These are phyloP conservation scores for Umbelopsis ramanniana DNA, from an alignment of 192 early-diverging fungal species.

Conservation along the genomic window DNA sequence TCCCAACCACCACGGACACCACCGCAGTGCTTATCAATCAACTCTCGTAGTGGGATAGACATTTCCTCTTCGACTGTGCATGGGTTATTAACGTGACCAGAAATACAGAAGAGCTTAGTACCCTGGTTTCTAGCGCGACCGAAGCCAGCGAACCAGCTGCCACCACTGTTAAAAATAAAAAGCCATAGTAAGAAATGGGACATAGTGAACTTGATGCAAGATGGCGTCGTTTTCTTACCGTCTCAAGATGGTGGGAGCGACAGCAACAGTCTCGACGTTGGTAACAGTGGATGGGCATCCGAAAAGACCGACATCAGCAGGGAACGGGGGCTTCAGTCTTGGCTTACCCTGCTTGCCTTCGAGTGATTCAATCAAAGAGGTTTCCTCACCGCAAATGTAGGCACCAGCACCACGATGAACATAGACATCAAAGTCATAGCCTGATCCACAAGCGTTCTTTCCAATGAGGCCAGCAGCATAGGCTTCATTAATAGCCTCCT, in stretches of 20 bases:
- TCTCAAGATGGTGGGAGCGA: conserved; percentile 88
- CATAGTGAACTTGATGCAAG: too few relatives aligned
- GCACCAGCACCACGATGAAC: conserved; percentile 98
- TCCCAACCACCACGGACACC: conserved; percentile 99
- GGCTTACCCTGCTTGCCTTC: conserved; percentile 99
- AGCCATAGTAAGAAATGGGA: too few relatives aligned
- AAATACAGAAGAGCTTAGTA: conserved; percentile 97
- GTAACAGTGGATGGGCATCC: conserved; percentile 99
- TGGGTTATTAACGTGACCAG: conserved; percentile 97
- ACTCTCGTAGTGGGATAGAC: conserved; percentile 92
- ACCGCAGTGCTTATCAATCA: conserved; percentile 95
- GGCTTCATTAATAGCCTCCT: conserved; percentile 95
- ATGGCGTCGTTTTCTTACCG: conserved; percentile 6
- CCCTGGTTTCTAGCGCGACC: conserved; percentile 93
- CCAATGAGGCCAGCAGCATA: conserved; percentile 96
- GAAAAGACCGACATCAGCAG: conserved; percentile 97
- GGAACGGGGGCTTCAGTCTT: conserved; percentile 98
- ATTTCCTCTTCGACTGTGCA: conserved; percentile 99
- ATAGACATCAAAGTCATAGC: conserved; percentile 97
- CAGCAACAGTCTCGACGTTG: conserved; percentile 99
- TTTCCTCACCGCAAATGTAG: conserved; percentile 98
- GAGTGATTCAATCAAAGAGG: conserved; percentile 82
- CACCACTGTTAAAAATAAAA: conserved; percentile 61
- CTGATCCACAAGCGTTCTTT: conserved; percentile 97
- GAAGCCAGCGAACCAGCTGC: conserved; percentile 92